Conservation (phyloP, 2,329 filamentous ascomycete species). For the Plectosphaerella cucumerina region DNA sequence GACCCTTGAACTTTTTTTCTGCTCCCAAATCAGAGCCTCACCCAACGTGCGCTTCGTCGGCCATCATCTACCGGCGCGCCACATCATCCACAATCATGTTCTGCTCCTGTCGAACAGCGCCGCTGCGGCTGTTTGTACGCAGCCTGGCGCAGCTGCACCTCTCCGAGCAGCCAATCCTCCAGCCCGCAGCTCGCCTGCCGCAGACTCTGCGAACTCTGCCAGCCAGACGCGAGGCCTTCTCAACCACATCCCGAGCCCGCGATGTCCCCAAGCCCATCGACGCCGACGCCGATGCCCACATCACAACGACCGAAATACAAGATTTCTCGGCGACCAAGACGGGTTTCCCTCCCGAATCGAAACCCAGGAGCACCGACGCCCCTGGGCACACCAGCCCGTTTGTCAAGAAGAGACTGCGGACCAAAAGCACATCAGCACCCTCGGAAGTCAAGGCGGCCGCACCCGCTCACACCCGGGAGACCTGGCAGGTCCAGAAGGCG, state of each 20-base stretch:
- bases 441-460: conserved; percentile 10
- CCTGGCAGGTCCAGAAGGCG: conserved; percentile 74
- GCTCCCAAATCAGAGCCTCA: neutral
- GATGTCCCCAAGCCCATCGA: conserved; percentile 15
- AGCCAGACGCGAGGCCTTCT: neutral
- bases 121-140: conserved; percentile 44
- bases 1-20: conserved; percentile 3
- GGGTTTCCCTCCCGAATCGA: neutral
- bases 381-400: neutral
- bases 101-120: conserved; percentile 41
- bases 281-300: too few relatives aligned
- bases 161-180: conserved; percentile 9
- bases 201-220: neutral
- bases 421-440: conserved; percentile 2
- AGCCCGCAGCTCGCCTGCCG: neutral
- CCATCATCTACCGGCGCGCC: neutral
- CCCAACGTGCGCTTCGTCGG: neutral
- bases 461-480: conserved; percentile 28
- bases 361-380: conserved; percentile 11
- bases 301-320: too few relatives aligned
- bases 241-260: neutral
- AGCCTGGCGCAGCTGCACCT: conserved; percentile 37
- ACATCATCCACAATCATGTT: conserved; percentile 29
- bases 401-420: conserved; percentile 7
- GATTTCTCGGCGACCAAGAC: too few relatives aligned